Base-by-base conservation (phyloP, 768 basidiomycete genomes). In the Termitomyces sp. region DNA sequence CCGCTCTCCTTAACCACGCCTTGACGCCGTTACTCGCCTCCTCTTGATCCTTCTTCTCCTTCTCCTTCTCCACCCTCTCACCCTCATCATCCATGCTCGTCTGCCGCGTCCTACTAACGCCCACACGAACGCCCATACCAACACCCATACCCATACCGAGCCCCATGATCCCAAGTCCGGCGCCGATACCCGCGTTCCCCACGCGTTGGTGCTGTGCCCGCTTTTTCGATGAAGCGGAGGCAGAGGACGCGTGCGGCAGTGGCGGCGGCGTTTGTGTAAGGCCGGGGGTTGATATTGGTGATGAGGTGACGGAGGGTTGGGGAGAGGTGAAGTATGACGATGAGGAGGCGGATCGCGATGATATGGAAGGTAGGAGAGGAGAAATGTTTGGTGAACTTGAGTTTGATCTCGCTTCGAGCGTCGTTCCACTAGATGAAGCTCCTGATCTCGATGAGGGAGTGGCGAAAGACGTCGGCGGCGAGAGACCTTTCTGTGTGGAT, bases 91-190 rank as follows among this genome's bases (percentile, higher is more conserved):
- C 51, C 34, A 45, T 19, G 6, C 29, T 50, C 43, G 25, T 38
- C 49, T 27, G 34, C 50, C 12, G 35, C 16, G 27, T 41, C 53
- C 43, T 50, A 35, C 42, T 57, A 5, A 66, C 63, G 11, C 63
- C 63, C 17, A 65, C 58, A 6, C 62, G 54, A 8, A 60, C 60
- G 0, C 65, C 63, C 62, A 68, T 56, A 35, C 65, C 65, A 12
- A 68, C 53, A 1, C 65, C 65, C 57, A 66, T 54, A 21, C 66
- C 66, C 59, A 68, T 35, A 21, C 66, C 66, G 4, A 68, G 60
- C 47, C 67, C 67, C 65, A 68, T 63, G 7, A 66, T 68, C 38
- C 65, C 62, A 4, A 67, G 42, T 35, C 64, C 62, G 8, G 63
- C 59, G 14, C 65, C 57, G 6, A 66, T 62, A 11, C 62, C 65